These are phyloP conservation scores for Echinochloa phyllopogon DNA, from an alignment of 176 grass and related monocot species.

Conservation along the genomic window DNA sequence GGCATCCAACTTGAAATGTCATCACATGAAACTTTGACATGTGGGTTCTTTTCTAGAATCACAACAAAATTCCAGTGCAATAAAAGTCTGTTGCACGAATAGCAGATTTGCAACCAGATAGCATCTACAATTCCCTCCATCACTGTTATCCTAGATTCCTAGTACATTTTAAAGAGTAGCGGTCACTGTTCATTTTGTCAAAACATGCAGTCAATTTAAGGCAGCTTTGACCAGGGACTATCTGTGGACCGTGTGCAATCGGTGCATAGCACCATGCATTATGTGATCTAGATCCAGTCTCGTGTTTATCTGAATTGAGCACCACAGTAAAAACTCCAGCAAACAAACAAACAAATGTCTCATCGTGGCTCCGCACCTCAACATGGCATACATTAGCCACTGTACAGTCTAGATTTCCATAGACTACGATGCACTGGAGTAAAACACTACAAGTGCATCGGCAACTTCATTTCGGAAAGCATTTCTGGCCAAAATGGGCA, in stretches of 20 bases:
- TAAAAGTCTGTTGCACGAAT: constrained; percentile 9
- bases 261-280: background rate
- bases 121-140: background rate
- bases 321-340: constrained; percentile 11
- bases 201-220: constrained; percentile 4
- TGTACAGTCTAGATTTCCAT: constrained; percentile 9
- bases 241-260: background rate
- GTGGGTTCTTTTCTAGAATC: constrained; percentile 10
- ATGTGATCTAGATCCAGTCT: constrained; percentile 31
- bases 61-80: constrained; percentile 20
- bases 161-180: constrained; percentile 23
- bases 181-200: constrained; percentile 28
- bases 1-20: background rate
- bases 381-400: constrained; percentile 29
- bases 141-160: constrained; percentile 40
- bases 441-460: background rate
- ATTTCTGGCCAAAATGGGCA: constrained; percentile 23
- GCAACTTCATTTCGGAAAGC: background rate
- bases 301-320: constrained; percentile 26
- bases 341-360: constrained; percentile 11
- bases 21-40: constrained; percentile 40
- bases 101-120: constrained; percentile 19
- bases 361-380: background rate
- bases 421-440: background rate
- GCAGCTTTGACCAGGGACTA: constrained; percentile 19